These are phyloP conservation scores for Debaryomyces tyrocola DNA, from an alignment of 805 yeast species.

Conservation along the genomic window DNA sequence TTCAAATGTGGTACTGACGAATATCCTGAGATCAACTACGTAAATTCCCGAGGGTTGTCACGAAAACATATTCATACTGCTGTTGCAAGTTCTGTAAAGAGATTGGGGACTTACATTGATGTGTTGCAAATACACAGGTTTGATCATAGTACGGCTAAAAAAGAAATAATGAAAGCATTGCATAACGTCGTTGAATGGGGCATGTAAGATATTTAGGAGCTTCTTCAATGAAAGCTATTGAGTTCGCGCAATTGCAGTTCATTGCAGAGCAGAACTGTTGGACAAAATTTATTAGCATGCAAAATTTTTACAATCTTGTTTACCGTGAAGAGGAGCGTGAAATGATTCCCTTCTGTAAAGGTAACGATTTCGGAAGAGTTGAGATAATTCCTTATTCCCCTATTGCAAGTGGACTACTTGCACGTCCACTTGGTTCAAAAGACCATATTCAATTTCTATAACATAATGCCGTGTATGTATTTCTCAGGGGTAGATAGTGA, in stretches of 20 bases:
- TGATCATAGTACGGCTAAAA: slow-evolving; percentile 48
- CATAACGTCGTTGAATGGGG: slow-evolving; percentile 17
- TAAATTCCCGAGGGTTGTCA: slow-evolving; percentile 38
- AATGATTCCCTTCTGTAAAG: slow-evolving; percentile 50
- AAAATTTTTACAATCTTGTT: slow-evolving; percentile 54
- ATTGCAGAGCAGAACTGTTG: slow-evolving; percentile 57
- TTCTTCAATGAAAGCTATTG: slow-evolving; percentile 56
- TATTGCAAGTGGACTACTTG: slow-evolving; percentile 50
- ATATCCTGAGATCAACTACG: slow-evolving; percentile 3
- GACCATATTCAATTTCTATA: too few species aligned
- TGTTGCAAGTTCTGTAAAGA: slow-evolving; percentile 36
- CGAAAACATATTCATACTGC: slow-evolving; percentile 51
- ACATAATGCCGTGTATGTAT: too few species aligned
- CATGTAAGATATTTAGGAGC: slow-evolving; percentile 60
- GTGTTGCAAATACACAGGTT: slow-evolving; percentile 57
- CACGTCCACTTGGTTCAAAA: too few species aligned
- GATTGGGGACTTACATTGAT: slow-evolving; percentile 55
- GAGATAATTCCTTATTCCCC: slow-evolving; percentile 65
- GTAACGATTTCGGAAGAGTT: slow-evolving; percentile 42
- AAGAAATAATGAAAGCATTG: slow-evolving; percentile 49
- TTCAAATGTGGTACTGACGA: background rate
- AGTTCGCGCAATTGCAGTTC: slow-evolving; percentile 53
- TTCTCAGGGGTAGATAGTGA: too few species aligned
- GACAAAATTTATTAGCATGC: slow-evolving; percentile 62
- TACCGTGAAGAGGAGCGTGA: slow-evolving; percentile 68